Conservation (phyloP, 345 rosid species). For the Kandelia obovata region DNA sequence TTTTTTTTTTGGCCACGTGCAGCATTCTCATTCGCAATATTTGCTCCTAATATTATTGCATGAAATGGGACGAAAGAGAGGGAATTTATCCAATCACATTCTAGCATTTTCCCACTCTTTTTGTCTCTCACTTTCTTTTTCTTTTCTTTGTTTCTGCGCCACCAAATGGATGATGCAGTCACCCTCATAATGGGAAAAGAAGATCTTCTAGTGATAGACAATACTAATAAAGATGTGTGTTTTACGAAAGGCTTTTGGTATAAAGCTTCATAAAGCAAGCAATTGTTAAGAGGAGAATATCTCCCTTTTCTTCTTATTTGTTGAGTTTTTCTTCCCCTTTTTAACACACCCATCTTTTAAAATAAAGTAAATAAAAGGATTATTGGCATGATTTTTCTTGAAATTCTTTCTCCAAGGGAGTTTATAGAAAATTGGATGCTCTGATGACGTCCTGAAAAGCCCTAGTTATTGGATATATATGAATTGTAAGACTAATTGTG, state of each 20-base stretch:
- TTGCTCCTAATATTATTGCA: background rate
- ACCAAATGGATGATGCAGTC: conserved; percentile 26
- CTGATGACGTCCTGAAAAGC: conserved; percentile 15
- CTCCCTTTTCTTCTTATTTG: background rate
- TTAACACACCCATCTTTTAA: background rate
- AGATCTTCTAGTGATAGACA: conserved; percentile 17
- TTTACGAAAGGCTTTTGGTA: conserved; percentile 1
- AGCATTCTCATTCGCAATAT: conserved; percentile 4
- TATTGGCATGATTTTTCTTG: background rate
- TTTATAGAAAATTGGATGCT: conserved; percentile 10
- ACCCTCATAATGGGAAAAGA: conserved; percentile 12
- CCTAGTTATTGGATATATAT: conserved; percentile 1
- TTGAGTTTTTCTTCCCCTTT: background rate
- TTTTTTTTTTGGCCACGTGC: conserved; percentile 10
- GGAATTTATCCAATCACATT: conserved; percentile 19
- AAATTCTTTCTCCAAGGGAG: background rate
- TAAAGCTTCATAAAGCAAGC: conserved; percentile 11
- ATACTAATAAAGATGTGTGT: conserved; percentile 13
- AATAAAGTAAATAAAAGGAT: background rate
- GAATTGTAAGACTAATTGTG: background rate
- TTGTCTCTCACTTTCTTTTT: background rate
- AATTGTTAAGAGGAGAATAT: conserved; percentile 23
- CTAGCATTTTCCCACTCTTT: conserved; percentile 11
- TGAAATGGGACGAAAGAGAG: background rate
- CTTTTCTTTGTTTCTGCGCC: conserved; percentile 23